A percentile compares a stretch with the other conserved stretches of the same genome.
These are phyloP conservation scores for Chloranthus sessilifolius DNA, from an alignment of 164 flowering plant genomes.

Conservation along the genomic window DNA sequence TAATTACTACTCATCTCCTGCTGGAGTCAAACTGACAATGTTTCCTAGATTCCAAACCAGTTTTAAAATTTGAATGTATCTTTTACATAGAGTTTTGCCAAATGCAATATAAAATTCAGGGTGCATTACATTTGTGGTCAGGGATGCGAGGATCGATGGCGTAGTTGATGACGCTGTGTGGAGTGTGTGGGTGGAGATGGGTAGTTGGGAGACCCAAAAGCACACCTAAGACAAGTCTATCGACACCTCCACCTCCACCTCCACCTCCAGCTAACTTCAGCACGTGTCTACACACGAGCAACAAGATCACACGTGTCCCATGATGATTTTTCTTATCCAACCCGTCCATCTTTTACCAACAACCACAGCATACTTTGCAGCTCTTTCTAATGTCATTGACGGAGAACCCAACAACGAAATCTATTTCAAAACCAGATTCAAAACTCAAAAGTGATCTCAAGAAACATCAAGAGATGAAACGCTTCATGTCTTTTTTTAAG, in stretches of 20 bases:
- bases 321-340: background rate
- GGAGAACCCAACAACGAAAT: too few relatives aligned
- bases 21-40: slow-evolving; percentile 7
- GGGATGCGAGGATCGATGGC: background rate
- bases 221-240: too few relatives aligned
- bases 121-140: slow-evolving; percentile 3
- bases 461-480: too few relatives aligned
- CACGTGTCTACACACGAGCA: background rate
- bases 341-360: background rate
- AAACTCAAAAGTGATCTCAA: too few relatives aligned
- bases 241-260: too few relatives aligned
- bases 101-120: background rate
- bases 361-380: too few relatives aligned
- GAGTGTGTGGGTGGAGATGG: too few relatives aligned
- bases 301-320: background rate
- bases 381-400: too few relatives aligned
- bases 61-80: slow-evolving; percentile 1
- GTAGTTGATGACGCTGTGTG: background rate
- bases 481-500: too few relatives aligned
- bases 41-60: background rate
- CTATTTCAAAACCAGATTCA: too few relatives aligned
- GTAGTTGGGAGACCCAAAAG: background rate
- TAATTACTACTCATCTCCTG: too few relatives aligned
- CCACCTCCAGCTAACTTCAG: background rate
- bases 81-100: background rate